phyloP scores from a whole-genome alignment of 345 rosid species.

The Salix dunnii region DNA sequence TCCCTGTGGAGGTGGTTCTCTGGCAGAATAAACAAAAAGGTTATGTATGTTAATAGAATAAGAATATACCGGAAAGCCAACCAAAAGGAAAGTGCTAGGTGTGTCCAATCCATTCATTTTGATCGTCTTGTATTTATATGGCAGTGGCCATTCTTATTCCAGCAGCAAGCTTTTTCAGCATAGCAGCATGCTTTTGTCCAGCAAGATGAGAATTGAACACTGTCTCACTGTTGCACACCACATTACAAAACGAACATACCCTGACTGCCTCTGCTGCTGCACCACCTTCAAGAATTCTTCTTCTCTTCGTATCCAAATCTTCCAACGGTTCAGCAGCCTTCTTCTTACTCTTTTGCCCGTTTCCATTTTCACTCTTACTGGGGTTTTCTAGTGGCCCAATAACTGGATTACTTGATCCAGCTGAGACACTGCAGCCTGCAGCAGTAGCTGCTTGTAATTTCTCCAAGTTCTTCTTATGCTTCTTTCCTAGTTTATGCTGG shows the following conservation, averaged over 20 bases:
- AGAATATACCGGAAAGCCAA: too few relatives aligned
- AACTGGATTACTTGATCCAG: constrained; percentile 9
- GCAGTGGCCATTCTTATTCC: constrained; percentile 6
- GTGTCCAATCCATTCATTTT: not conserved
- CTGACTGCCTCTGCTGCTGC: constrained; percentile 37
- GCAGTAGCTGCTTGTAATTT: constrained; percentile 13
- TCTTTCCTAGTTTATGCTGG: constrained; percentile 28
- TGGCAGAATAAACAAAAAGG: too few relatives aligned
- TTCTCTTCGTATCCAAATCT: constrained; percentile 41
- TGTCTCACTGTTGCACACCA: constrained; percentile 40
- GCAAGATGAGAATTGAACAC: constrained; percentile 34
- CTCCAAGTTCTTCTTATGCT: constrained; percentile 31
- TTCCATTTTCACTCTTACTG: constrained; percentile 1
- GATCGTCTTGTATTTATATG: not conserved
- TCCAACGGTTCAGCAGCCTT: constrained; percentile 21
- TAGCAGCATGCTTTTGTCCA: constrained; percentile 46
- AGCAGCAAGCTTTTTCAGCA: constrained; percentile 30
- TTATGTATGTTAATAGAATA: too few relatives aligned
- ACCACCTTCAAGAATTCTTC: constrained; percentile 34
- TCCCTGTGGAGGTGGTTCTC: too few relatives aligned
- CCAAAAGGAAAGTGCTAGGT: not conserved
- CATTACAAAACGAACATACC: constrained; percentile 37
- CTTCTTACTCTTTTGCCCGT: constrained; percentile 16
- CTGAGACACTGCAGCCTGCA: constrained; percentile 1
- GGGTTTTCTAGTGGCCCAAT: constrained; percentile 36